A percentile compares a stretch with the other conserved stretches of the same genome.
phyloP scores from a whole-genome alignment of 2,329 filamentous ascomycete species.

The Epichloe aotearoae region DNA sequence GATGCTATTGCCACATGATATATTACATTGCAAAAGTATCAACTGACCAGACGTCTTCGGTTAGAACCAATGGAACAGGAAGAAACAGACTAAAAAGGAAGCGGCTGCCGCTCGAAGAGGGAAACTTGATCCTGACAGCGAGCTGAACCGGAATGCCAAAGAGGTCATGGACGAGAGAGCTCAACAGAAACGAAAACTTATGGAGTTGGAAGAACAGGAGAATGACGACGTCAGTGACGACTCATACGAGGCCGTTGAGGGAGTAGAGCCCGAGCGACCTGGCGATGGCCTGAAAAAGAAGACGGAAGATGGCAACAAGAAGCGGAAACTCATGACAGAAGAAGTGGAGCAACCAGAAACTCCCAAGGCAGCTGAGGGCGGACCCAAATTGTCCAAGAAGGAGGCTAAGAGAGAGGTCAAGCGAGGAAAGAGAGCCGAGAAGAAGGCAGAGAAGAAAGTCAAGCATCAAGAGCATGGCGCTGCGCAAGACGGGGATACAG shows the following conservation, averaged over 20 bases:
- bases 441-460: slow-evolving; percentile 17
- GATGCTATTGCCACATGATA: neutral
- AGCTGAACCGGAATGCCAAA: slow-evolving; percentile 67
- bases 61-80: slow-evolving; percentile 83
- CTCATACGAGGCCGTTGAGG: slow-evolving; percentile 32
- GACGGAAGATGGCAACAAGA: slow-evolving; percentile 38
- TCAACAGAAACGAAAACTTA: slow-evolving; percentile 67
- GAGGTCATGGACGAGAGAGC: slow-evolving; percentile 79
- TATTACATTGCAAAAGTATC: neutral
- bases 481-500: slow-evolving; percentile 9
- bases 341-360: slow-evolving; percentile 13
- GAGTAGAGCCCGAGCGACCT: slow-evolving; percentile 47
- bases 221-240: slow-evolving; percentile 28
- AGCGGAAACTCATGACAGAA: slow-evolving; percentile 28
- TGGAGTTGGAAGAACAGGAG: slow-evolving; percentile 42
- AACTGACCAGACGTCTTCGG: slow-evolving; percentile 3
- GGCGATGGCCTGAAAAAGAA: slow-evolving; percentile 47
- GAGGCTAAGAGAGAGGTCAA: slow-evolving; percentile 34
- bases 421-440: slow-evolving; percentile 29
- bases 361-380: slow-evolving; percentile 32
- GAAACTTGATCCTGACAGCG: slow-evolving; percentile 83
- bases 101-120: slow-evolving; percentile 69
- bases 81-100: slow-evolving; percentile 91
- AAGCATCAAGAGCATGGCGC: slow-evolving; percentile 14
- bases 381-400: slow-evolving; percentile 35